Evolutionary conservation across 2,329 filamentous ascomycete species (phyloP), one percentile per base, ranked within the genome.

Genomic region (Colletotrichum theobromicola): DNA sequence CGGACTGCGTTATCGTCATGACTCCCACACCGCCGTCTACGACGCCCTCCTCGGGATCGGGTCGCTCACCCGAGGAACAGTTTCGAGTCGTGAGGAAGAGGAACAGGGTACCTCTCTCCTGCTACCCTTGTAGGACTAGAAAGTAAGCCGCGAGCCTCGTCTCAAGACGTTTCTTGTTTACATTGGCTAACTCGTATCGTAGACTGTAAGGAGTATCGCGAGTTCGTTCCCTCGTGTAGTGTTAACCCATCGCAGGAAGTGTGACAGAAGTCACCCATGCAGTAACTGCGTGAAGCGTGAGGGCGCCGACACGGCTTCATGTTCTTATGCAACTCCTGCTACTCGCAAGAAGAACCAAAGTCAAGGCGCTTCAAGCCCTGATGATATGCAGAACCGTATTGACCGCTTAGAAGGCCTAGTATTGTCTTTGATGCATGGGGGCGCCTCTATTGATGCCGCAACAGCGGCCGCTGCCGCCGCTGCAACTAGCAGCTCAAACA

Each of bases 351-450:
- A 95, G 88, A 92, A 87, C 80, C 90, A 93, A 83, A 90, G 85
- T 85, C 91, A 85, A 88, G 89, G 83, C 75, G 84, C 89, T 79
- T 85, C 89, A 69, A 92, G 84, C 79, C 95, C 96, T 64, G 96
- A 98, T 89, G 96, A 98, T 84, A 98, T 98, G 96, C 96, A 98
- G 87, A 98, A 97, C 82, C 94, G 97, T 83, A 98, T 98, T 86
- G 96, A 98, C 87, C 92, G 96, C 79, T 89, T 98, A 78, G 96
- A 98, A 89, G 94, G 94, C 79, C 87, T 98, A 83, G 96, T 98
- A 75, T 86, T 98, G 77, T 97, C 95, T 32, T 85, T 98, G 81
- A 98, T 98, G 96, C 96, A 96, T 81, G 96, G 94, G 83, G 95
- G 95, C 72, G 86, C 90, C 77, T 87, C 86, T 67, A 80, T 88